Evolutionary conservation across 768 basidiomycete genomes (phyloP).

Genomic region (Exidia glandulosa): DNA sequence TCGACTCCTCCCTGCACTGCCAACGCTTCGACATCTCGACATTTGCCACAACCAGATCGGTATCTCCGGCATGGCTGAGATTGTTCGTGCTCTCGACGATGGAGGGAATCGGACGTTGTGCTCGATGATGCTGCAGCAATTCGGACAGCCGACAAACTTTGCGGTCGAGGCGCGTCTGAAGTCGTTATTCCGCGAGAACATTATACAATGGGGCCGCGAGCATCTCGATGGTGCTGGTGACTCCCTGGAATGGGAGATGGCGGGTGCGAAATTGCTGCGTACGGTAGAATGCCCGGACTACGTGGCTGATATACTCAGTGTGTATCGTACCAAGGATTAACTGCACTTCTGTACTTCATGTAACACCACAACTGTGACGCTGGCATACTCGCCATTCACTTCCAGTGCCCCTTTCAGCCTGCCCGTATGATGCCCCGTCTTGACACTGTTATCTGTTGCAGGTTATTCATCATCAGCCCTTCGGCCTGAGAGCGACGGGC

Average conservation of each 20-base stretch:
- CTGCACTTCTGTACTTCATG: too few species aligned
- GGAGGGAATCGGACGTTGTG: background rate
- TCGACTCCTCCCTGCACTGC: background rate
- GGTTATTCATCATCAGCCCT: too few species aligned
- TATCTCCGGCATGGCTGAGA: background rate
- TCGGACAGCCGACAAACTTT: background rate
- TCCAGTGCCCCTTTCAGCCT: too few species aligned
- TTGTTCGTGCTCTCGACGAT: background rate
- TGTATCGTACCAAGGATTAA: background rate
- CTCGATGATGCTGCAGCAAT: background rate
- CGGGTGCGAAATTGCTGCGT: background rate
- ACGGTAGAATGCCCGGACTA: background rate
- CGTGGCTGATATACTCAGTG: background rate
- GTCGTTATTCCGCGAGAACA: background rate
- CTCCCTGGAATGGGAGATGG: background rate
- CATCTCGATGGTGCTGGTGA: background rate
- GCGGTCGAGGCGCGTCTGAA: background rate
- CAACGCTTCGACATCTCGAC: background rate
- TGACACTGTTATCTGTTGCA: too few species aligned
- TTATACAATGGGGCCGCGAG: background rate
- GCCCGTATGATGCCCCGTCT: too few species aligned
- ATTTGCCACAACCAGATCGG: background rate
- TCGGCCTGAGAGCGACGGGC: too few species aligned
- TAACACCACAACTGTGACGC: too few species aligned
- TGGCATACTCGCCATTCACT: too few species aligned